phyloP scores from a whole-genome alignment of 2,329 filamentous ascomycete species.

The Xylogone sp. region DNA sequence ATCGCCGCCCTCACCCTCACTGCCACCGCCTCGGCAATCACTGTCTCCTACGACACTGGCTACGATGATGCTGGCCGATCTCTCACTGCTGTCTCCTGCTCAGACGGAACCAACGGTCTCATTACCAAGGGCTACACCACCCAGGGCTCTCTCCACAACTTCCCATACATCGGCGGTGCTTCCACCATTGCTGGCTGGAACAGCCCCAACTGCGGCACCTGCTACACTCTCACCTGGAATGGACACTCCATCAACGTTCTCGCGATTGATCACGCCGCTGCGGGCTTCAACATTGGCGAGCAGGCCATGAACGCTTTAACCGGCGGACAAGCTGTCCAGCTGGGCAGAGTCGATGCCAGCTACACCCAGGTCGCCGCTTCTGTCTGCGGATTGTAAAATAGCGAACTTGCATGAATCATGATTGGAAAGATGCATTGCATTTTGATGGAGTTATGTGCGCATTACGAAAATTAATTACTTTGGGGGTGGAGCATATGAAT shows the following conservation, averaged over 20 bases:
- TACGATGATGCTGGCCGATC: slow-evolving; percentile 61
- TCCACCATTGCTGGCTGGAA: slow-evolving; percentile 52
- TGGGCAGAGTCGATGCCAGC: slow-evolving; percentile 50
- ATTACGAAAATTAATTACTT: too few relatives aligned
- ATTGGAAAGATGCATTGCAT: too few relatives aligned
- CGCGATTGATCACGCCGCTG: slow-evolving; percentile 48
- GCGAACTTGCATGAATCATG: too few relatives aligned
- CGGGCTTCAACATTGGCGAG: slow-evolving; percentile 55
- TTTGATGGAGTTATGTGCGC: too few relatives aligned
- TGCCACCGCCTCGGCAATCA: slow-evolving; percentile 32
- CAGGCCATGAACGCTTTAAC: slow-evolving; percentile 54
- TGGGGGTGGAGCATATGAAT: too few relatives aligned
- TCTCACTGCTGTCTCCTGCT: slow-evolving; percentile 59
- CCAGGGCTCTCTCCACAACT: slow-evolving; percentile 46
- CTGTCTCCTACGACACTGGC: slow-evolving; percentile 62
- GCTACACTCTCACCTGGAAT: slow-evolving; percentile 52
- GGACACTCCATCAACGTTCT: slow-evolving; percentile 50
- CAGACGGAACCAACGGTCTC: slow-evolving; percentile 64
- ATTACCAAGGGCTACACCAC: slow-evolving; percentile 53
- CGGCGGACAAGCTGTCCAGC: slow-evolving; percentile 40
- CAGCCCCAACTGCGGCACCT: slow-evolving; percentile 51
- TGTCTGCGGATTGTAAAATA: slow-evolving; percentile 41
- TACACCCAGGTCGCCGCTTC: slow-evolving; percentile 39
- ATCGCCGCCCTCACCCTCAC: slow-evolving; percentile 35
- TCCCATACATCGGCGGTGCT: slow-evolving; percentile 53